Percentiles rank a stretch among this genome's conserved stretches.
These are phyloP conservation scores for Coffea humblotiana DNA, from an alignment of 305 asterid species.

Conservation along the genomic window DNA sequence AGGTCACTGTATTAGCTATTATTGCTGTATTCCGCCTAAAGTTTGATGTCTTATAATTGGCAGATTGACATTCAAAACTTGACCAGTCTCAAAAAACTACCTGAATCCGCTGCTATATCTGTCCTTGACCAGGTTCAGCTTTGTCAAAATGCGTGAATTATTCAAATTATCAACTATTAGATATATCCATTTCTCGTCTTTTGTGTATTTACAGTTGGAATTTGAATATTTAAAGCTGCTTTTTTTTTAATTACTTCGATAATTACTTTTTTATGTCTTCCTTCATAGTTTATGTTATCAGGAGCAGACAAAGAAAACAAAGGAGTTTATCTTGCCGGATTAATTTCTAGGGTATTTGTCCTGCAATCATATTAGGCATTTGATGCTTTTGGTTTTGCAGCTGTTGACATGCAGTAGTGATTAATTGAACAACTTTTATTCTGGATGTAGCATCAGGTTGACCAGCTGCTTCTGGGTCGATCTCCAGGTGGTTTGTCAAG, in stretches of 20 bases:
- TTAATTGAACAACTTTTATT: constrained; percentile 19
- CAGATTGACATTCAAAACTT: constrained; percentile 75
- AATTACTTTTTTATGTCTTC: constrained; percentile 26
- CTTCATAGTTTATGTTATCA: constrained; percentile 74
- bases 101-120: constrained; percentile 66
- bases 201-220: neutral
- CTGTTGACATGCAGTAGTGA: constrained; percentile 9
- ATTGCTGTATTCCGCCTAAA: neutral
- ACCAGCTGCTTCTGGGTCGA: constrained; percentile 37
- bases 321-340: constrained; percentile 69
- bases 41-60: constrained; percentile 19
- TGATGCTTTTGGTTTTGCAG: constrained; percentile 16
- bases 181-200: constrained; percentile 6
- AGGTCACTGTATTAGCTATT: neutral
- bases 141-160: neutral
- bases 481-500: constrained; percentile 44
- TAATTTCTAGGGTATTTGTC: constrained; percentile 68
- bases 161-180: constrained; percentile 11
- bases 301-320: constrained; percentile 66
- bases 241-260: constrained; percentile 8
- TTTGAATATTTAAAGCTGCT: neutral
- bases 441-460: constrained; percentile 52
- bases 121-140: constrained; percentile 87
- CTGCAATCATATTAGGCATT: constrained; percentile 21
- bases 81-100: constrained; percentile 63